Conservation (phyloP, 2,329 filamentous ascomycete species). For the Dryadomyces quercivorus region DNA sequence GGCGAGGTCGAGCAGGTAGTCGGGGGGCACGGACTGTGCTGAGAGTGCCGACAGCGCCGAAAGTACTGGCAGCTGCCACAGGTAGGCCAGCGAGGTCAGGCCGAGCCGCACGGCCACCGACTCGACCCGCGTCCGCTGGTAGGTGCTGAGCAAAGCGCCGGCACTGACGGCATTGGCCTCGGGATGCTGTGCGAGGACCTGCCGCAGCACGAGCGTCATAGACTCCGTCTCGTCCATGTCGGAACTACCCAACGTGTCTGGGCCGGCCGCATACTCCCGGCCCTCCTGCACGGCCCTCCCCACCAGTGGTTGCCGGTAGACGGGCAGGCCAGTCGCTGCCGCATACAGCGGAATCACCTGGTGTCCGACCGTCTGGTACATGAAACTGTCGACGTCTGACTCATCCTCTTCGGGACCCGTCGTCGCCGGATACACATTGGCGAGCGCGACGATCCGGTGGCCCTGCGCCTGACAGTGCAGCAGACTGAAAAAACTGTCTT, state of each 20-base stretch:
- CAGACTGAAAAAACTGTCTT: constrained; percentile 90
- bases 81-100: constrained; percentile 68
- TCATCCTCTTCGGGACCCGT: constrained; percentile 7
- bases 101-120: constrained; percentile 78
- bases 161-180: constrained; percentile 77
- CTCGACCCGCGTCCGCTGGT: constrained; percentile 93
- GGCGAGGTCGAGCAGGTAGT: constrained; percentile 63
- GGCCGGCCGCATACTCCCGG: constrained; percentile 48
- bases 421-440: constrained; percentile 62
- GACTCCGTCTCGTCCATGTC: constrained; percentile 73
- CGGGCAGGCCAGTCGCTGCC: constrained; percentile 62
- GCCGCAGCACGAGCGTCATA: constrained; percentile 60
- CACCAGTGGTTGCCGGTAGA: constrained; percentile 68
- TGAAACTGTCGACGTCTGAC: constrained; percentile 65
- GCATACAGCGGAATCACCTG: constrained; percentile 76
- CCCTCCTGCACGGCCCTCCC: constrained; percentile 60
- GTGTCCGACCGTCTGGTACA: constrained; percentile 98
- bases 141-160: constrained; percentile 87
- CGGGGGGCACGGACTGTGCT: too few species aligned
- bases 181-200: constrained; percentile 57
- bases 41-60: constrained; percentile 39
- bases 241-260: constrained; percentile 15
- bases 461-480: constrained; percentile 82
- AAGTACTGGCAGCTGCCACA: constrained; percentile 83
- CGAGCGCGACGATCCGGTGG: constrained; percentile 75